Conservation (phyloP, 306 rosid genomes). For the Luffa acutangula region DNA sequence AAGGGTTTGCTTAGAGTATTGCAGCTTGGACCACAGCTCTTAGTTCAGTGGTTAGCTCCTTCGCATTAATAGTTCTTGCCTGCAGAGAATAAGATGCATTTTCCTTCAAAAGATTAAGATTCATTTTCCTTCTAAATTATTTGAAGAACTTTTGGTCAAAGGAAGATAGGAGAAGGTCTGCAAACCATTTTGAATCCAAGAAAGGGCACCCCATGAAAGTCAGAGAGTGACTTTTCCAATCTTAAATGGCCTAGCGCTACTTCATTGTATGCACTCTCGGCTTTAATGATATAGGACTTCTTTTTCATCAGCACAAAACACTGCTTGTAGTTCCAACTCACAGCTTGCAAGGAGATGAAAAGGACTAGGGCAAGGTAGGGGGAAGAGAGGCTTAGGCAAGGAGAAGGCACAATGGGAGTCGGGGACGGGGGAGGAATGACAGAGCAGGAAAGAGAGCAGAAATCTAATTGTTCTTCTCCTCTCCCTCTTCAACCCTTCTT, state of each 20-base stretch:
- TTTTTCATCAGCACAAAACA: background rate
- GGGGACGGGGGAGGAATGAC: background rate
- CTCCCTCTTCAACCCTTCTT: background rate
- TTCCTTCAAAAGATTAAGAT: background rate
- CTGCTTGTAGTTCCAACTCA: background rate
- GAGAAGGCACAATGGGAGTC: background rate
- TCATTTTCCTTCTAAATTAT: background rate
- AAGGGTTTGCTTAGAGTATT: too few relatives aligned
- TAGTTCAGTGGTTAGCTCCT: too few relatives aligned
- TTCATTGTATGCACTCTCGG: background rate
- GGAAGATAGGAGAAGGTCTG: background rate
- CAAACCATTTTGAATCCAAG: background rate
- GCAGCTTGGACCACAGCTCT: too few relatives aligned
- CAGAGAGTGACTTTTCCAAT: background rate
- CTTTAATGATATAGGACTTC: background rate
- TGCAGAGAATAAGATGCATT: background rate
- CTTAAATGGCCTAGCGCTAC: background rate
- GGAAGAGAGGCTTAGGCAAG: background rate
- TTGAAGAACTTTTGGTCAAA: background rate
- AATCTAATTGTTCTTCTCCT: background rate
- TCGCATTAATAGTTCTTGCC: background rate
- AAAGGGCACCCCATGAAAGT: background rate
- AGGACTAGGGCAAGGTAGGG: background rate
- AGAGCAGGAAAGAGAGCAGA: background rate
- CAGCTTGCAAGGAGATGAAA: background rate